Base-by-base conservation (phyloP, 495 filamentous ascomycete species). In the Aspergillus diversus region DNA sequence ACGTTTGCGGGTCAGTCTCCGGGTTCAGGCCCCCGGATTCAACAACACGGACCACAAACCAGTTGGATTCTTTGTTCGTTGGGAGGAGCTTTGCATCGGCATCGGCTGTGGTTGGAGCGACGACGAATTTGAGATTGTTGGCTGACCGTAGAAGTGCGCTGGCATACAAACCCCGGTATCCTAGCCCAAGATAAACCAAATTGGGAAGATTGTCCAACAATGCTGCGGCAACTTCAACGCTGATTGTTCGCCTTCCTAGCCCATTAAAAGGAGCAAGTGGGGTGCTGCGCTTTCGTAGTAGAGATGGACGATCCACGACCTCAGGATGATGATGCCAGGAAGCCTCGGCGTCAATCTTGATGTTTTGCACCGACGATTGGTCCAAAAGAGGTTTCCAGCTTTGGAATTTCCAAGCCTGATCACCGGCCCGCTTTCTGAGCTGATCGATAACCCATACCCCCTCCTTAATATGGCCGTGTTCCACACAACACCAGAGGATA, bases 401-500 rank as follows among this genome's bases (percentile, higher is more conserved):
- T 57, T 73, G 63, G 32, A 72, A 59, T 47, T 68, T 73, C 83
- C 79, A 72, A 61, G 72, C 76, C 63, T 74, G 71, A 11, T 71
- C 58, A 27, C 65, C 69, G 4, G 64, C 69, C 47, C 68, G 71
- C 48, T 63, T 64, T 48, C 57, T 63, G 68, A 84, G 74, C 51
- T 77, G 69, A 39, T 76, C 66, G 1, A 88, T 58, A 5, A 90
- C 75, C 54, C 72, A 76, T 48, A 76, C 67, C 21, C 84, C 87
- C 63, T 87, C 83, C 49, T 69, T 71, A 9, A 83, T 69, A 75
- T 84, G 86, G 6, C 83, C 83, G 61, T 86, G 83, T 66, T 89
- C 85, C 32, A 89, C 76, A 67, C 87, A 90, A 59, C 82, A 84
- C 87, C 87, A 90, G 7, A 90, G 76, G 50, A 89, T 78, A 12